phyloP scores from a whole-genome alignment of 306 rosid species.

The Lathyrus sativus region DNA sequence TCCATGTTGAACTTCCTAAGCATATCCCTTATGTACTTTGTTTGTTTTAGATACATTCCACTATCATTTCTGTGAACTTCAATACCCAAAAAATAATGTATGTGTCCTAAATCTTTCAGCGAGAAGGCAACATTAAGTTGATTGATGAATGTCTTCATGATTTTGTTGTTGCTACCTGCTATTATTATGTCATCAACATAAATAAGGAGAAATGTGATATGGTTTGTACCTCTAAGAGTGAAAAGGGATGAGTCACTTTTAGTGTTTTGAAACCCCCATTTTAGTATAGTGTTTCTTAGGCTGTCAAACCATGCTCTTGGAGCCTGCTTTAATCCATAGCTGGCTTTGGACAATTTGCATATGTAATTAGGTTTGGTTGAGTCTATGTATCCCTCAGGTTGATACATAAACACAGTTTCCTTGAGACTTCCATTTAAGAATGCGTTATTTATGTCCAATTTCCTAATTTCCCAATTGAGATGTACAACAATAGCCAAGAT shows the following conservation, averaged over 20 bases:
- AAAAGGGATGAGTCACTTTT: not conserved
- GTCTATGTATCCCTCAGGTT: too few species aligned
- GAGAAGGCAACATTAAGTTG: not conserved
- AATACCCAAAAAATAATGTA: not conserved
- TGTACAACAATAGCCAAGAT: not conserved
- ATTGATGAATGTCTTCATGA: too few species aligned
- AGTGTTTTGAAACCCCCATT: not conserved
- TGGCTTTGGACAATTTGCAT: too few species aligned
- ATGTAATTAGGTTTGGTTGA: too few species aligned
- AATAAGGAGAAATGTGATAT: not conserved
- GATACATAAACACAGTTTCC: not conserved
- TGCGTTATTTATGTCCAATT: not conserved
- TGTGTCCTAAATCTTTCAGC: not conserved
- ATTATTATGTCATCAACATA: too few species aligned
- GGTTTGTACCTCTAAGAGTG: not conserved
- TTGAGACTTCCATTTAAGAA: not conserved
- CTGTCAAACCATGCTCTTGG: too few species aligned
- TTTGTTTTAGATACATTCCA: too few species aligned
- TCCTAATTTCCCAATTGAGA: not conserved
- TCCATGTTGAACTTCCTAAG: too few species aligned
- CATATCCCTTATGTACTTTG: too few species aligned
- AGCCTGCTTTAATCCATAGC: too few species aligned
- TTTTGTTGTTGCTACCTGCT: too few species aligned
- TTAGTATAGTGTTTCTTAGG: not conserved
- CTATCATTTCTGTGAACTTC: not conserved